Conservation (phyloP, 371 early-diverging fungal genomes). For the Syncephalastrum racemosum region DNA sequence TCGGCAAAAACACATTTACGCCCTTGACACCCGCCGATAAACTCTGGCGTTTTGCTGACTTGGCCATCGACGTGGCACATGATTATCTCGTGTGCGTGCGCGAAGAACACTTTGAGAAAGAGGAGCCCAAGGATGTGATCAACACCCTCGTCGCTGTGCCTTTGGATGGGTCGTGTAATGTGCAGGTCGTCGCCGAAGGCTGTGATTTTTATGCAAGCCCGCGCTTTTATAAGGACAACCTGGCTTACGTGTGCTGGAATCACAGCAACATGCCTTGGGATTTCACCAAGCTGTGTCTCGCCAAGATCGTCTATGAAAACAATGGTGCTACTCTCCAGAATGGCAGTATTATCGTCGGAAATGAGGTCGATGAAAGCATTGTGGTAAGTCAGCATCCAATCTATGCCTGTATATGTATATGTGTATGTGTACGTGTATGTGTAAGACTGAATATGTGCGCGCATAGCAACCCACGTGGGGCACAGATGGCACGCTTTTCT, state of each 20-base stretch:
- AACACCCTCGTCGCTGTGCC: conserved; percentile 60
- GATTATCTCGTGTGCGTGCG: conserved; percentile 61
- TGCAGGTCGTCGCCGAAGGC: conserved; percentile 52
- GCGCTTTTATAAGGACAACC: conserved; percentile 39
- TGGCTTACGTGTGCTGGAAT: conserved; percentile 69
- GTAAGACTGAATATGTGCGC: not conserved
- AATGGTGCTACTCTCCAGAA: conserved; percentile 16
- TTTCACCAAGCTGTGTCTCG: conserved; percentile 59
- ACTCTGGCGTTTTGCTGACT: conserved; percentile 61
- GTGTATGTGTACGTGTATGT: too few species aligned
- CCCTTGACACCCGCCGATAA: conserved; percentile 49
- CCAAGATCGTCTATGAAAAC: conserved; percentile 8
- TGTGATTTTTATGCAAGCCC: conserved; percentile 69
- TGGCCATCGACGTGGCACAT: conserved; percentile 53
- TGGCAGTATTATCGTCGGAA: conserved; percentile 43
- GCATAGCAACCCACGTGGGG: conserved; percentile 64
- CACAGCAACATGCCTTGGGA: conserved; percentile 85
- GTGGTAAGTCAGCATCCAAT: conserved; percentile 25
- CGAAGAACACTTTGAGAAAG: conserved; percentile 63
- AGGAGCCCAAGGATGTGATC: conserved; percentile 59
- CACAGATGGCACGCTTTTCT: conserved; percentile 56
- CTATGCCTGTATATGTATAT: too few species aligned
- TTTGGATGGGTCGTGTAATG: conserved; percentile 31
- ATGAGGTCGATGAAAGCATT: conserved; percentile 52
- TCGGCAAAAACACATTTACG: conserved; percentile 23